Conservation (phyloP, 495 filamentous ascomycete genomes). For the Penicillium diatomitis region DNA sequence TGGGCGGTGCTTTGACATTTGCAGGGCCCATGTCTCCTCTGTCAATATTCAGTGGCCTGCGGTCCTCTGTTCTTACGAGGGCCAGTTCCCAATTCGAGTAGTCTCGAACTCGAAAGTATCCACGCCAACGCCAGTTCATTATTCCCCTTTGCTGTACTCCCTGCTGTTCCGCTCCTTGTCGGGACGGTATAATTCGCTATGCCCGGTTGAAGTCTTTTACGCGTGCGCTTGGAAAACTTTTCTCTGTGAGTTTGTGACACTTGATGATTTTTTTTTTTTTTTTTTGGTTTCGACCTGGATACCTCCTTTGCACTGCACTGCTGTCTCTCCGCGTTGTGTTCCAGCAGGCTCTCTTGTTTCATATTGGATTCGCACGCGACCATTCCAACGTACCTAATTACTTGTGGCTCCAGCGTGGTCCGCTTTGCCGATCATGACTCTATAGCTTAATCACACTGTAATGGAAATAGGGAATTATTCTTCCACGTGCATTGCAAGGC, state of each 20-base stretch:
- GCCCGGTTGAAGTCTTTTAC: too few relatives aligned
- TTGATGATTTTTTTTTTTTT: constrained; percentile 3
- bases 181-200: too few relatives aligned
- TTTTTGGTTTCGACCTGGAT: constrained; percentile 18
- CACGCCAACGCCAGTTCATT: neutral
- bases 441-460: too few relatives aligned
- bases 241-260: neutral
- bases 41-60: neutral
- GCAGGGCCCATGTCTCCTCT: too few relatives aligned
- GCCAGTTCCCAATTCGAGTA: neutral
- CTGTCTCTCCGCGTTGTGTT: constrained; percentile 16
- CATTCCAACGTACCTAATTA: too few relatives aligned
- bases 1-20: too few relatives aligned
- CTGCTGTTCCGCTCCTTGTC: neutral
- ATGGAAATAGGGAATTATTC: too few relatives aligned
- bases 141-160: neutral
- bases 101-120: neutral
- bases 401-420: too few relatives aligned
- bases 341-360: constrained; percentile 10
- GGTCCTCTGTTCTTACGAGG: neutral
- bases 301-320: constrained; percentile 19
- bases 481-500: too few relatives aligned
- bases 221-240: neutral
- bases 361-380: too few relatives aligned
- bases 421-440: too few relatives aligned